These are phyloP conservation scores for Fusarium sp. DNA, from an alignment of 2,329 filamentous ascomycete species.

Conservation along the genomic window DNA sequence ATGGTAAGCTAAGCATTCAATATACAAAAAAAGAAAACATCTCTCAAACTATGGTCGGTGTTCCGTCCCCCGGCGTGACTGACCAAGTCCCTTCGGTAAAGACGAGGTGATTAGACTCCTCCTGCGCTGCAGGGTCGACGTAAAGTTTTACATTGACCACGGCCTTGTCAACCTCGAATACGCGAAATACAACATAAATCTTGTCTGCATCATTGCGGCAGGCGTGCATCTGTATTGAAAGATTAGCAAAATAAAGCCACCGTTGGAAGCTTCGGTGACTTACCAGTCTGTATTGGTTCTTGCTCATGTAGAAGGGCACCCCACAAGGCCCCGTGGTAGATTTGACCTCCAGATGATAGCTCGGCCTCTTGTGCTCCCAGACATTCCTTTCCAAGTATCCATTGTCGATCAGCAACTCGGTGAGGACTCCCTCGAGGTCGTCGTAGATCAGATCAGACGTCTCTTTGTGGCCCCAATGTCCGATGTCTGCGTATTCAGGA, in stretches of 20 bases:
- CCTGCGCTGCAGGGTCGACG: conserved; percentile 4
- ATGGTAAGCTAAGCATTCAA: neutral
- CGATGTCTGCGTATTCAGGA: conserved; percentile 57
- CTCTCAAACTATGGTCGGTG: too few species aligned
- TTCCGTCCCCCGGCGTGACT: neutral
- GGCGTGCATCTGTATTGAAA: neutral
- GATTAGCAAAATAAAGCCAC: neutral
- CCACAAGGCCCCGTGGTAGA: conserved; percentile 57
- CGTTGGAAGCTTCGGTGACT: neutral
- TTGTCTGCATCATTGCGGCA: neutral
- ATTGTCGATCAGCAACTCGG: conserved; percentile 52
- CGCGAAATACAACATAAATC: conserved; percentile 14
- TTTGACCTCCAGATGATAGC: conserved; percentile 68
- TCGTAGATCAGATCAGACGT: conserved; percentile 64
- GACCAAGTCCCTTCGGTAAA: conserved; percentile 18
- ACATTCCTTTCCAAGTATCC: conserved; percentile 49
- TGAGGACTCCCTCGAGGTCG: conserved; percentile 54
- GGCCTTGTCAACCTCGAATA: conserved; percentile 6
- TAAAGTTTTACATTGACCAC: conserved; percentile 9
- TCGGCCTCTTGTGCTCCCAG: conserved; percentile 50
- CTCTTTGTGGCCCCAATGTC: conserved; percentile 55
- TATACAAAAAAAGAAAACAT: neutral
- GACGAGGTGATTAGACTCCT: neutral
- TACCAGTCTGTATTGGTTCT: conserved; percentile 59
- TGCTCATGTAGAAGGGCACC: conserved; percentile 63